phyloP scores from a whole-genome alignment of 2,329 filamentous ascomycete species.

The Aureobasidium sp. region DNA sequence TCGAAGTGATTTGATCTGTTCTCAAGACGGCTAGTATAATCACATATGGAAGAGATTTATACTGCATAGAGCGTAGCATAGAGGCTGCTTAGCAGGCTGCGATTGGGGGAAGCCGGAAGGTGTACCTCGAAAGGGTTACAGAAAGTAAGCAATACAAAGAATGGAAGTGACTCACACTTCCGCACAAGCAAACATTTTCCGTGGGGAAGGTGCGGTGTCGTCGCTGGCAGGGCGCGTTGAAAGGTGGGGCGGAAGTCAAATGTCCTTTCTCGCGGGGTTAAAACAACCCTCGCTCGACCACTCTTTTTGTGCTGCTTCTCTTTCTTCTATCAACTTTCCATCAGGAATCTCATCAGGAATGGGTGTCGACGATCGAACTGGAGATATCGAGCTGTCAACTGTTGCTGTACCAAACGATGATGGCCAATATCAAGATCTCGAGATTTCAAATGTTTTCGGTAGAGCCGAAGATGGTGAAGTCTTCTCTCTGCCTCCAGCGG shows the following conservation, averaged over 20 bases:
- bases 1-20: too few relatives aligned
- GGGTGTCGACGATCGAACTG: background rate
- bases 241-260: background rate
- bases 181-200: background rate
- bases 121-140: too few relatives aligned
- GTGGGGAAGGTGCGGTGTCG: background rate
- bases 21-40: too few relatives aligned
- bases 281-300: background rate
- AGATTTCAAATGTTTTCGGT: background rate
- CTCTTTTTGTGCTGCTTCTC: background rate
- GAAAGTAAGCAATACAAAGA: background rate
- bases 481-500: slow-evolving; percentile 36
- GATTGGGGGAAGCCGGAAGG: too few relatives aligned
- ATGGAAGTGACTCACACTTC: background rate
- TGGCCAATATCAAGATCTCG: background rate
- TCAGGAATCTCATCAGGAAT: background rate
- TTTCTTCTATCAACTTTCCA: background rate
- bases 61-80: too few relatives aligned
- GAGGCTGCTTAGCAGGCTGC: too few relatives aligned
- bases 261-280: background rate
- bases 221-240: background rate
- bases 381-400: background rate
- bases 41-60: too few relatives aligned
- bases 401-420: background rate
- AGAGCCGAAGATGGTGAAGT: background rate